Conservation (phyloP, 1,284 basidiomycete genomes). For the Fomes fomentarius region DNA sequence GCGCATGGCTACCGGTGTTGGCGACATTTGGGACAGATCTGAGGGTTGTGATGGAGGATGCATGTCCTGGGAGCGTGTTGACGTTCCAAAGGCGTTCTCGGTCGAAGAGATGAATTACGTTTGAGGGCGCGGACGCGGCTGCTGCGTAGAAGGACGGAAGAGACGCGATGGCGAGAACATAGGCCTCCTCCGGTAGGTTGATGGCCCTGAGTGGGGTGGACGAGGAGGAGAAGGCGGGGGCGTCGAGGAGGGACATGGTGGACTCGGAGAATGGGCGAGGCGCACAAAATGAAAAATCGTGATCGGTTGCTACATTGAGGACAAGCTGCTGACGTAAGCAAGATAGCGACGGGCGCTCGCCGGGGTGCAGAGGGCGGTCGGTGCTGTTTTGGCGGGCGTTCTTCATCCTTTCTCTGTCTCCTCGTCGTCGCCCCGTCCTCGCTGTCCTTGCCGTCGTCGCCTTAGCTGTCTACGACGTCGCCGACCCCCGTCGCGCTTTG, state of each 20-base stretch:
- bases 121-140: slow-evolving; percentile 58
- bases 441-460: slow-evolving; percentile 29
- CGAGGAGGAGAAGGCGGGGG: slow-evolving; percentile 33
- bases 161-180: slow-evolving; percentile 58
- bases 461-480: slow-evolving; percentile 30
- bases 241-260: slow-evolving; percentile 36
- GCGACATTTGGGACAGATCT: slow-evolving; percentile 41
- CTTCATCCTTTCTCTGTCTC: slow-evolving; percentile 20
- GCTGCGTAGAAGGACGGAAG: slow-evolving; percentile 55
- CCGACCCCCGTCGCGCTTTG: slow-evolving; percentile 17
- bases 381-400: slow-evolving; percentile 10
- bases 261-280: slow-evolving; percentile 7
- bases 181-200: slow-evolving; percentile 47
- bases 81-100: slow-evolving; percentile 50
- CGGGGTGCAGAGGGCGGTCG: background rate
- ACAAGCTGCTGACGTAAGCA: slow-evolving; percentile 18
- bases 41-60: slow-evolving; percentile 53
- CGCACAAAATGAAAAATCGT: slow-evolving; percentile 14
- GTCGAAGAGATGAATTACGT: slow-evolving; percentile 66
- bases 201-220: slow-evolving; percentile 39
- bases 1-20: slow-evolving; percentile 34
- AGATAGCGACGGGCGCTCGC: slow-evolving; percentile 16
- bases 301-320: slow-evolving; percentile 19
- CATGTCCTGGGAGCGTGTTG: slow-evolving; percentile 57
- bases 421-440: slow-evolving; percentile 22